phyloP scores from a whole-genome alignment of 78 protist genomes.

The Acrasis kona region DNA sequence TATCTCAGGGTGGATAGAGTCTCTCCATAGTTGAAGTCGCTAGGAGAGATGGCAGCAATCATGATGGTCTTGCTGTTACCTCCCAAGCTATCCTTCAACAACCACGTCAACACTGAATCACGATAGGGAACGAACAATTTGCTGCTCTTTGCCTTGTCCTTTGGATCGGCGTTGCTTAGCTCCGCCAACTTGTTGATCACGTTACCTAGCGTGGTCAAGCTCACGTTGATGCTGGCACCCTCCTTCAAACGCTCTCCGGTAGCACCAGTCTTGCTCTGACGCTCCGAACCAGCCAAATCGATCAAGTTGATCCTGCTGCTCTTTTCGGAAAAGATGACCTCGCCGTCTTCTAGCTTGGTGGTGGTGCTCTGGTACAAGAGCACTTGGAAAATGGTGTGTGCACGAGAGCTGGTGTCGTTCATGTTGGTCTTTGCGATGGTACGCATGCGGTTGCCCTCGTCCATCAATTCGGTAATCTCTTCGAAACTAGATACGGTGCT shows the following conservation, averaged over 20 bases:
- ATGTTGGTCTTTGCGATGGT: conserved; percentile 19
- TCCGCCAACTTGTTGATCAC: no score
- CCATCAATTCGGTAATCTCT: neutral
- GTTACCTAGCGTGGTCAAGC: conserved; percentile 24
- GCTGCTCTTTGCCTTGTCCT: no score
- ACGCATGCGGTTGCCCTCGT: neutral
- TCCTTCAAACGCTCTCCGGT: conserved; percentile 25
- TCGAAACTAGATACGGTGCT: neutral
- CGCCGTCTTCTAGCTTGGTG: no score
- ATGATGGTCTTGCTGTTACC: conserved; percentile 78
- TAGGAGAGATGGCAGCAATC: no score
- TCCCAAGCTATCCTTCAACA: conserved; percentile 84
- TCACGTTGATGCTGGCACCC: conserved; percentile 26
- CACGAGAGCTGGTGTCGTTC: no score
- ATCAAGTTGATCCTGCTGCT: no score
- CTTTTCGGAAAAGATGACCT: no score
- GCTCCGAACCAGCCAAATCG: conserved; percentile 11
- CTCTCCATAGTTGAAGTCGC: no score
- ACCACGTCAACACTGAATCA: conserved; percentile 70
- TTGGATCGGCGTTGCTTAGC: no score
- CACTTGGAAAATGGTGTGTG: no score
- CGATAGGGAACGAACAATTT: conserved; percentile 71
- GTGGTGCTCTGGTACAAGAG: no score
- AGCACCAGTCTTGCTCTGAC: conserved; percentile 5
- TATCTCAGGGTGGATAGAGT: no score